Conservation (phyloP, 2,329 filamentous ascomycete species). For the Gaeumannomyces sp. region DNA sequence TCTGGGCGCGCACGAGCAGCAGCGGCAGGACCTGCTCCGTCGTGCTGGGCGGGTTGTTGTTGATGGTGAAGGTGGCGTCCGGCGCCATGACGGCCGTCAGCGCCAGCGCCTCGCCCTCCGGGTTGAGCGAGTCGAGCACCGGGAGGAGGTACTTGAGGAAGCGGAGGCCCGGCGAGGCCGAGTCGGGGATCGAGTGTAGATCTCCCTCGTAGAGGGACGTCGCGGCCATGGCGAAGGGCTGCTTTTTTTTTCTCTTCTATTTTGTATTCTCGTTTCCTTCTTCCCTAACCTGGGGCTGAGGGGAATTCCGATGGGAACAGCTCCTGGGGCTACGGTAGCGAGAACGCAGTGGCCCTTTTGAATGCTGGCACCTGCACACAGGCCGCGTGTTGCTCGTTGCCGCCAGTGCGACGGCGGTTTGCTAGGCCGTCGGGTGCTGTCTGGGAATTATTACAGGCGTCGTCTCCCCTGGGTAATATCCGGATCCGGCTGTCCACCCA, state of each 20-base stretch:
- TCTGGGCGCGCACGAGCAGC: slow-evolving; percentile 8
- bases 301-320: too few species aligned
- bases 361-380: background rate
- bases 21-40: slow-evolving; percentile 10
- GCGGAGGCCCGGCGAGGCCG: slow-evolving; percentile 6
- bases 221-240: slow-evolving; percentile 4
- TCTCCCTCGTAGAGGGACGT: slow-evolving; percentile 4
- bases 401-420: too few species aligned
- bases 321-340: background rate
- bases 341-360: background rate
- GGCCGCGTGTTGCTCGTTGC: too few species aligned
- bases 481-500: background rate
- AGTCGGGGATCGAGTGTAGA: slow-evolving; percentile 4
- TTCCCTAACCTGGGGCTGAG: too few species aligned
- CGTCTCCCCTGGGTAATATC: background rate
- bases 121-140: slow-evolving; percentile 9
- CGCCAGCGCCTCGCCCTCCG: slow-evolving; percentile 5
- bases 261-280: too few species aligned
- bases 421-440: background rate
- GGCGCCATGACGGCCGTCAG: slow-evolving; percentile 5
- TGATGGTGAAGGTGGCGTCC: slow-evolving; percentile 8
- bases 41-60: slow-evolving; percentile 7
- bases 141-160: slow-evolving; percentile 10
- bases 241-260: background rate
- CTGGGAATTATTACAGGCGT: background rate